These are phyloP conservation scores for Bauhinia variegata DNA, from an alignment of 306 rosid species.

Conservation along the genomic window DNA sequence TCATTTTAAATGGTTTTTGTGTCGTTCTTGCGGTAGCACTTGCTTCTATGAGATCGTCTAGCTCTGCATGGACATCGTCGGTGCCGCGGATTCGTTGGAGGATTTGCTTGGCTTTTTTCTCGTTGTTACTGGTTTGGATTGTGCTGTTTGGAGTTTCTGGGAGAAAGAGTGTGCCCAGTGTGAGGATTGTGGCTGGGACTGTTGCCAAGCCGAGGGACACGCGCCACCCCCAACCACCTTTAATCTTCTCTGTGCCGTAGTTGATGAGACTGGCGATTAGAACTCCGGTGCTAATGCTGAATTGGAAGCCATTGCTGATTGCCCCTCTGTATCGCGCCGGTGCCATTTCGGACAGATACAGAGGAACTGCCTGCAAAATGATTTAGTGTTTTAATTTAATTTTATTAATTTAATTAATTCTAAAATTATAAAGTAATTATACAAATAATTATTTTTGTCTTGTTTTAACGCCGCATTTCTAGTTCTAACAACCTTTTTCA, in stretches of 20 bases:
- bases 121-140: slow-evolving; percentile 31
- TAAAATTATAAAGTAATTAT: too few species aligned
- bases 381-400: too few species aligned
- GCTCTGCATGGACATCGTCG: slow-evolving; percentile 52
- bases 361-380: too few species aligned
- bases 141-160: slow-evolving; percentile 46
- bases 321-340: slow-evolving; percentile 59
- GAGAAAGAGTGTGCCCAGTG: slow-evolving; percentile 35
- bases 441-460: too few species aligned
- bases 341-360: slow-evolving; percentile 56
- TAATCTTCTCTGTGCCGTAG: too few species aligned
- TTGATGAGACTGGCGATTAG: too few species aligned
- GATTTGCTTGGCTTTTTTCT: slow-evolving; percentile 38
- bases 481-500: too few species aligned
- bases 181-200: slow-evolving; percentile 41
- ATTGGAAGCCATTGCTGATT: slow-evolving; percentile 59
- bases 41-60: slow-evolving; percentile 62
- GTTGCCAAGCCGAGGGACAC: slow-evolving; percentile 41
- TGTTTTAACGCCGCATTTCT: too few species aligned
- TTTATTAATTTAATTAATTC: too few species aligned
- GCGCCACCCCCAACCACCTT: slow-evolving; percentile 40
- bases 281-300: too few species aligned
- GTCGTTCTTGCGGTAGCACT: slow-evolving; percentile 42
- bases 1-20: slow-evolving; percentile 52
- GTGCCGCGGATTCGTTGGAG: slow-evolving; percentile 57